Base-by-base conservation (phyloP, 352 stramenopile species). In the Achlya hypogyna region DNA sequence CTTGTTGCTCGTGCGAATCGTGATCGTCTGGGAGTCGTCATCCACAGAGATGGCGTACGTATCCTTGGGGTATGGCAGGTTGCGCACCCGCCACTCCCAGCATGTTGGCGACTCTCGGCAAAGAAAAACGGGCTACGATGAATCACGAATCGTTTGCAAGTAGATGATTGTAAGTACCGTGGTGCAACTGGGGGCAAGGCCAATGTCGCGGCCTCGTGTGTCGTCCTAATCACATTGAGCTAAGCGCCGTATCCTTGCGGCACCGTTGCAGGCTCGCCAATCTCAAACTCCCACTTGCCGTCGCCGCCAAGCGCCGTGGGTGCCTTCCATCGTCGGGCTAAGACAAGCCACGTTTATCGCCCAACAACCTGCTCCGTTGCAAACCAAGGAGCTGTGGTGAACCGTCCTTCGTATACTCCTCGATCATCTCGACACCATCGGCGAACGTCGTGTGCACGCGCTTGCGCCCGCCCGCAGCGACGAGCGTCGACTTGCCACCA, bases 71-170 rank as follows among this genome's bases (percentile, higher is more conserved):
- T 71, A 71, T 43, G 65, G 65, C 18, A 71, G 32, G 40, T 71
- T 71, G n/a, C 65, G 65, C 35, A 71, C 62, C 5, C 65, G 65
- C 65, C 65, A 71, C 25, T 66, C 62, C 65, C 65, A 71, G 12
- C n/a, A 9, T 31, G 16, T 34, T 8, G 40, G 22, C 14, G 45
- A 18, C 47, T 67, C 60, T 8, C 60, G 60, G 45, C 60, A 67
- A 5, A 67, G 20, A 47, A 67, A 67, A 14, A 58, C 58, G 14
- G 60, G 60, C 60, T 67, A 58, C 40, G 23, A 45, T 20, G 12
- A 53, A 23, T 4, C 56, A 54, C 23, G 6, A 16, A 6, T 6
- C 6, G 6, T 16, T 54, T 54, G 6, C 23, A 34, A 54, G 6
- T 54, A 54, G 6, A 34, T 6, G 6, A 54, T 3, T 4, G 27